These are phyloP conservation scores for Parachlorella kessleri DNA, from an alignment of 139 green algal species.

Conservation along the genomic window DNA sequence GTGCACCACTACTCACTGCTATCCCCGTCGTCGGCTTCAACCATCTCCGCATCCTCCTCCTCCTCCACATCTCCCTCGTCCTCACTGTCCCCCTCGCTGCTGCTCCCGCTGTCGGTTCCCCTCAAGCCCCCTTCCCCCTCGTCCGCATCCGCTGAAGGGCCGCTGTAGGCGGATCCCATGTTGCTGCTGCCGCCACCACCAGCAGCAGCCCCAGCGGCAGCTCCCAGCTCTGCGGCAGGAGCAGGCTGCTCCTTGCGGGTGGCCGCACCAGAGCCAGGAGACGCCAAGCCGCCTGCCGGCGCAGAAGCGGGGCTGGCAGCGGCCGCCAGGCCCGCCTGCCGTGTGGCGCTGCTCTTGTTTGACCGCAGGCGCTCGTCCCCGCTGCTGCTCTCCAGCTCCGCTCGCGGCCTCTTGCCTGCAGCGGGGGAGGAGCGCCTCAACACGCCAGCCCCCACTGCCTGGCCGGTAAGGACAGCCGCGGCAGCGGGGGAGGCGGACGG, in stretches of 20 bases:
- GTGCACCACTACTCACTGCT: too few species aligned
- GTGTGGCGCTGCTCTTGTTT: neutral
- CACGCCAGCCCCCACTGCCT: too few species aligned
- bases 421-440: too few species aligned
- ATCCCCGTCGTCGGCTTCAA: too few species aligned
- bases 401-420: too few species aligned
- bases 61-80: neutral
- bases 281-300: too few species aligned
- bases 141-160: constrained; percentile 4
- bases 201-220: neutral
- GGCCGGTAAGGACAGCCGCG: too few species aligned
- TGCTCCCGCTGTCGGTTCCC: constrained; percentile 7
- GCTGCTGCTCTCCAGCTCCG: neutral
- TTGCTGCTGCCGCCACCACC: constrained; percentile 7
- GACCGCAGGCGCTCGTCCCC: neutral
- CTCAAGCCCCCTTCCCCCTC: constrained; percentile 5
- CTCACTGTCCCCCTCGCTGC: neutral
- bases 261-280: too few species aligned
- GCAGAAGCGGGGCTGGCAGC: constrained; percentile 1
- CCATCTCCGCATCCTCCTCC: too few species aligned
- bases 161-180: too few species aligned
- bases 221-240: constrained; percentile 4
- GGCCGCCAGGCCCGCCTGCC: neutral
- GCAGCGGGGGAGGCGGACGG: too few species aligned
- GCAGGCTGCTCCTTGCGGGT: too few species aligned